Base-by-base conservation (phyloP, 164 flowering plant species). In the Magnolia kwangsiensis region DNA sequence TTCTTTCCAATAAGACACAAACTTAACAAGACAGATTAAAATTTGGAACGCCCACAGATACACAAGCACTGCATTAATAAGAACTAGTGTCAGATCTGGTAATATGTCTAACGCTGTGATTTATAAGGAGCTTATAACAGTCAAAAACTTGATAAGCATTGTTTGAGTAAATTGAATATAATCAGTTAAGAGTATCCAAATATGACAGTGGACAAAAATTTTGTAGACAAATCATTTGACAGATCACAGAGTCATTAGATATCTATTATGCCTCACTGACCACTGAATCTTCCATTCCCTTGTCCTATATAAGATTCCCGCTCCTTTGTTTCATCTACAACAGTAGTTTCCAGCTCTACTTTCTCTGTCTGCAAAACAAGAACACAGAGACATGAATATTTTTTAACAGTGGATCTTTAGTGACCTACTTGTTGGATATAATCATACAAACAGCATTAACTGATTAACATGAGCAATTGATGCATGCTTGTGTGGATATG, bases 301-400 rank as follows among this genome's bases (percentile, higher is more conserved):
- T 87, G 90, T 81, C 95, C 97, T 81, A 93, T 87, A 68, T 75
- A 92, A 58, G 98, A 95, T 45, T 90, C 90, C 2, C 92, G 90
- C 74, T 86, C 96, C 85, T 96, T 96, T 45, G 98, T 96, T 88
- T 94, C 99, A 84, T 96, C 99, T 29, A 96, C 93, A 20, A 96
- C 98, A 77, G 99, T 92, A 68, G 97, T 86, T 86, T 94, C 99
- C 87, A 96, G 86, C 83, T 96, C 99, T 79, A 94, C 90, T 82
- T 96, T 96, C 86, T 96, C 99, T 9, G 97, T 81, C 99, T 94
- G 90, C 85, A 89, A 63, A 79, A 75, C 14, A 59, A 71, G 74
- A 58, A 72, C 49, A 72, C 51, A 73, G 45, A 24, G 23, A 67
- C 70, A 2, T 75, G 29, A 71, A 16, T n/a, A 10, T 11, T 55